These are phyloP conservation scores for Firmiana major DNA, from an alignment of 345 rosid genomes.

Conservation along the genomic window DNA sequence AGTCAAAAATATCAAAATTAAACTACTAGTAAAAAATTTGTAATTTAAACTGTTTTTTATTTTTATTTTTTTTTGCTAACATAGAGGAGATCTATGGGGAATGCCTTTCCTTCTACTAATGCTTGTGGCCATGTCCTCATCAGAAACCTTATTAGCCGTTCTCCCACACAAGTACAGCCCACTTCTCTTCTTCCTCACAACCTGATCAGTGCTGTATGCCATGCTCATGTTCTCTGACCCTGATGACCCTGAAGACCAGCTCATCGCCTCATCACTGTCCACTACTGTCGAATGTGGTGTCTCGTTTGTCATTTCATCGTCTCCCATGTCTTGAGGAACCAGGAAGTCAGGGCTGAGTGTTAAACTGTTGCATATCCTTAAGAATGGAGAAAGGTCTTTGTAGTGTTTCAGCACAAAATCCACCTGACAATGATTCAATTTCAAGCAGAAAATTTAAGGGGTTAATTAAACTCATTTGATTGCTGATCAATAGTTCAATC, in stretches of 20 bases:
- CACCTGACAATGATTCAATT: slow-evolving; percentile 45
- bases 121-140: slow-evolving; percentile 59
- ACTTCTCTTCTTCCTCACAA: slow-evolving; percentile 76
- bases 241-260: slow-evolving; percentile 70
- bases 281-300: slow-evolving; percentile 66
- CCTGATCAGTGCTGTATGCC: slow-evolving; percentile 24
- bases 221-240: slow-evolving; percentile 43
- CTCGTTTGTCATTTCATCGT: slow-evolving; percentile 45
- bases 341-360: slow-evolving; percentile 84
- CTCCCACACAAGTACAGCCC: slow-evolving; percentile 59
- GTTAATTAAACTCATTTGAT: background rate
- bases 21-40: background rate
- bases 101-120: slow-evolving; percentile 85
- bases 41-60: background rate
- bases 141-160: slow-evolving; percentile 46
- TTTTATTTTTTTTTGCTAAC: slow-evolving; percentile 33
- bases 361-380: slow-evolving; percentile 61
- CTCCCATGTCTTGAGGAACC: slow-evolving; percentile 77
- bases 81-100: slow-evolving; percentile 91
- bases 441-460: background rate
- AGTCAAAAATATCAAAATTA: slow-evolving; percentile 22
- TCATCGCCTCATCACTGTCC: slow-evolving; percentile 70
- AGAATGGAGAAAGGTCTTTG: slow-evolving; percentile 59
- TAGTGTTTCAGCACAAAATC: slow-evolving; percentile 81
- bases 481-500: background rate